Percentiles rank a stretch among this genome's conserved stretches.
phyloP scores from a whole-genome alignment of 176 grass and related monocot genomes.

The Carex kokanica region DNA sequence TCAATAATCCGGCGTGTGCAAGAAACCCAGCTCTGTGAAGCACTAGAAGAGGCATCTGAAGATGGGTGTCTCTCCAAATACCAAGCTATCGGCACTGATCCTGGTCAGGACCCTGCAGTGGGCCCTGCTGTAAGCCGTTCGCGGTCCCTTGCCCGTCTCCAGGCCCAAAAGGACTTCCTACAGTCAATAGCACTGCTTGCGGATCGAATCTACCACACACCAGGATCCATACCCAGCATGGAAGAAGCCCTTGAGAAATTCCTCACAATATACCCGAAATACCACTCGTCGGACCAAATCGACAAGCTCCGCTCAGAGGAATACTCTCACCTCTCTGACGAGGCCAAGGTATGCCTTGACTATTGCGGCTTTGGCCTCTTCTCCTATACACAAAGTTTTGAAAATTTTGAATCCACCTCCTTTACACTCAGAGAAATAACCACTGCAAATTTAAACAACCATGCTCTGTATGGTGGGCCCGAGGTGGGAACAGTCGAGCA shows the following conservation, averaged over 20 bases:
- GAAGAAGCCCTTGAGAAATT: constrained; percentile 64
- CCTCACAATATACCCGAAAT: constrained; percentile 95
- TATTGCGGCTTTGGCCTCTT: constrained; percentile 98
- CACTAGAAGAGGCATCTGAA: constrained; percentile 92
- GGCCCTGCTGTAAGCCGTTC: constrained; percentile 57
- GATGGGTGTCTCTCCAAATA: constrained; percentile 85
- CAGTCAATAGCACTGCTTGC: constrained; percentile 73
- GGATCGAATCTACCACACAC: constrained; percentile 48
- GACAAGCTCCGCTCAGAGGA: constrained; percentile 74
- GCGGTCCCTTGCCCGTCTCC: constrained; percentile 84
- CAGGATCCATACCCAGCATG: constrained; percentile 59
- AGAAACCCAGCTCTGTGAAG: constrained; percentile 91
- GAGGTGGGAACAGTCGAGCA: constrained; percentile 66
- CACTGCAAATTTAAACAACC: constrained; percentile 96
- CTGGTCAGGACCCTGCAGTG: constrained; percentile 4
- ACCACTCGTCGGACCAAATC: constrained; percentile 55
- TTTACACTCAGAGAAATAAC: constrained; percentile 76
- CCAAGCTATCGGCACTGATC: constrained; percentile 49
- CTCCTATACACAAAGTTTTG: constrained; percentile 51
- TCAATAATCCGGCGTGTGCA: constrained; percentile 64
- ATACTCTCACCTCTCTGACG: constrained; percentile 73
- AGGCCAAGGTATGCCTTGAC: constrained; percentile 75
- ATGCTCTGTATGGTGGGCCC: constrained; percentile 69
- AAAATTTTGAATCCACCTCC: constrained; percentile 72
- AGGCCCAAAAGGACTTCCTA: constrained; percentile 85